Evolutionary conservation across 345 rosid species (phyloP), one percentile per base, ranked within the genome.

Genomic region (Aethionema arabicum): DNA sequence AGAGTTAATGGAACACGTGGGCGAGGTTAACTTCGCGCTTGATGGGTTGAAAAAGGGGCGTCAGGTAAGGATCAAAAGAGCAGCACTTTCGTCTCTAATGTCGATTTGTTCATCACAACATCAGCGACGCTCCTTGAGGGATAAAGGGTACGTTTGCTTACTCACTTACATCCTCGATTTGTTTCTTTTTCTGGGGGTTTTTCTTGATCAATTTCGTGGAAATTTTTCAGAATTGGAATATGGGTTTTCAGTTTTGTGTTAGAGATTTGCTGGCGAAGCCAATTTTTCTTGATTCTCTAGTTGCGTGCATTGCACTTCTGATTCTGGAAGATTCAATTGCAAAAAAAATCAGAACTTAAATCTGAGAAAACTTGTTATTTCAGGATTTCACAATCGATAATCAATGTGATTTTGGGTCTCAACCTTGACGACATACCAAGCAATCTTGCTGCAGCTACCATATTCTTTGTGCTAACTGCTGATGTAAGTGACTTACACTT

Each of bases 1-100:
- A 13, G 95, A 87, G 74, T 79, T 89, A 91, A 89, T 92, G 95
- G 98, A 87, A 79, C 84, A 85, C 58, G 88, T 83, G 5, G 98
- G 87, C 41, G 98, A 92, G 80, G 87, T 89, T 58, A 80, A 92
- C 61, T 92, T 87, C 65, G 90, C 95, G 21, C 81, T 92, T 40
- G 97, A 92, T 66, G 95, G 95, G 74, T 72, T 92, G 32, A 75
- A 61, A 82, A 80, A 78, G 33, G 95, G 84, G 2, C 88, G 80
- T 57, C 95, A 84, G 4, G 36, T 77, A 48, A 81, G 87, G 76
- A 84, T 84, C 68, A 70, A 83, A 78, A 77, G 95, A 36, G 88
- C 81, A 21, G 80, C 88, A 29, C 54, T 89, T 43, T 43, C 77
- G 49, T 89, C 97, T 59, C 68, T 92, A 60, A 73, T 92, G 61